Evolutionary conservation across 257 asterid genomes (phyloP).

Genomic region (Nicotiana benthamiana): DNA sequence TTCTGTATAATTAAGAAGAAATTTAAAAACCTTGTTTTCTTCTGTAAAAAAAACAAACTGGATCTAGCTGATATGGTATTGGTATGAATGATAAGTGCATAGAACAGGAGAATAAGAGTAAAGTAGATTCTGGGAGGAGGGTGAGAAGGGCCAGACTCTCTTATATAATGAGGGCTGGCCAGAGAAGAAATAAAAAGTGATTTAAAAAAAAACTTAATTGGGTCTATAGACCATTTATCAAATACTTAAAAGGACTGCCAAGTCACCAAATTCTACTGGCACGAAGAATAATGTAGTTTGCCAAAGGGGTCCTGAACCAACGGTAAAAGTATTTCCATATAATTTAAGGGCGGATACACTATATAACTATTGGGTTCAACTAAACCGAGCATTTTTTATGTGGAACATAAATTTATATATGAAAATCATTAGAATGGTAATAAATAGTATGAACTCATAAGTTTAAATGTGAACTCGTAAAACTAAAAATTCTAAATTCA

Average conservation of each 20-base stretch:
- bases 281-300: not conserved
- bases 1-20: not conserved
- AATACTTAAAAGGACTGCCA: not conserved
- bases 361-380: no score
- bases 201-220: not conserved
- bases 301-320: no score
- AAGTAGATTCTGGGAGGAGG: conserved; percentile 19
- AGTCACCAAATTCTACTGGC: not conserved
- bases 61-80: not conserved
- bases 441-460: no score
- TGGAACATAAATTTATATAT: no score
- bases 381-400: rapidly evolving
- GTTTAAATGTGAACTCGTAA: no score
- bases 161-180: conserved; percentile 18
- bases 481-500: no score
- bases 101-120: not conserved
- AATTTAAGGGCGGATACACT: no score
- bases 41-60: not conserved
- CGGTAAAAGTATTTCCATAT: no score
- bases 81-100: not conserved
- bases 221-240: not conserved
- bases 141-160: not conserved
- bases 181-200: not conserved
- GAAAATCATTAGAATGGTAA: no score
- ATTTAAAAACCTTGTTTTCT: not conserved